Conservation (phyloP, 169 alveolate genomes). For the Eimeria sp. region DNA sequence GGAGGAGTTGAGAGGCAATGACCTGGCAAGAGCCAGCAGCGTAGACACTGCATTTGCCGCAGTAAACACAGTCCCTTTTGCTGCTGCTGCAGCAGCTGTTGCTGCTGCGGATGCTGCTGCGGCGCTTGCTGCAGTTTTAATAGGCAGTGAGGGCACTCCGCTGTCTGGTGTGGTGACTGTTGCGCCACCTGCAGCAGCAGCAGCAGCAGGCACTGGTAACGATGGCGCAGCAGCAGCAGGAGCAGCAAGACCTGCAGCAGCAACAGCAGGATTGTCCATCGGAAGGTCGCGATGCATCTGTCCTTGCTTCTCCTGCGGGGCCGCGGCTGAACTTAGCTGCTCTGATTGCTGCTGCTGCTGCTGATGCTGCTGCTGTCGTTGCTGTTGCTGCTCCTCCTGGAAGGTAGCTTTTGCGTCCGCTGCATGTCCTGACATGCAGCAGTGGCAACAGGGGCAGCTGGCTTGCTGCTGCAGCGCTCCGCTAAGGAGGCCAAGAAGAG, state of each 20-base stretch:
- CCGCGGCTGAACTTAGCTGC: neutral
- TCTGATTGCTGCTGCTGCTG: constrained; percentile 38
- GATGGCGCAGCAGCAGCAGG: constrained; percentile 12
- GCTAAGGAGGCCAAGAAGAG: constrained; percentile 63
- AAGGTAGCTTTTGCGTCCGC: neutral
- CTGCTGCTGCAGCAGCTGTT: constrained; percentile 6
- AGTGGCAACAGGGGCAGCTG: constrained; percentile 38
- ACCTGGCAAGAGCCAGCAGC: constrained; percentile 33
- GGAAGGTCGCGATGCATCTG: neutral
- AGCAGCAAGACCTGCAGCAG: constrained; percentile 7
- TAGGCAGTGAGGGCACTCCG: neutral
- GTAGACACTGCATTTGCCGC: constrained; percentile 47
- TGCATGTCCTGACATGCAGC: neutral
- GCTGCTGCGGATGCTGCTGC: constrained; percentile 67
- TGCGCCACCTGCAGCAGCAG: constrained; percentile 5
- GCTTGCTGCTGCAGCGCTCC: constrained; percentile 48
- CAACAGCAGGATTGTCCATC: neutral
- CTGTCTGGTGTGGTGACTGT: neutral
- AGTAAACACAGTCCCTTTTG: constrained; percentile 24
- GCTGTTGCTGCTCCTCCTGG: neutral
- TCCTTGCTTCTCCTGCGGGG: constrained; percentile 6
- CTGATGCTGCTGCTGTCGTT: neutral
- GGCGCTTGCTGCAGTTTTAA: neutral
- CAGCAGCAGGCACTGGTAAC: neutral
- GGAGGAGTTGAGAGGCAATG: constrained; percentile 2